phyloP scores from a whole-genome alignment of 2,329 filamentous ascomycete genomes.

The Calonectria pteridis region DNA sequence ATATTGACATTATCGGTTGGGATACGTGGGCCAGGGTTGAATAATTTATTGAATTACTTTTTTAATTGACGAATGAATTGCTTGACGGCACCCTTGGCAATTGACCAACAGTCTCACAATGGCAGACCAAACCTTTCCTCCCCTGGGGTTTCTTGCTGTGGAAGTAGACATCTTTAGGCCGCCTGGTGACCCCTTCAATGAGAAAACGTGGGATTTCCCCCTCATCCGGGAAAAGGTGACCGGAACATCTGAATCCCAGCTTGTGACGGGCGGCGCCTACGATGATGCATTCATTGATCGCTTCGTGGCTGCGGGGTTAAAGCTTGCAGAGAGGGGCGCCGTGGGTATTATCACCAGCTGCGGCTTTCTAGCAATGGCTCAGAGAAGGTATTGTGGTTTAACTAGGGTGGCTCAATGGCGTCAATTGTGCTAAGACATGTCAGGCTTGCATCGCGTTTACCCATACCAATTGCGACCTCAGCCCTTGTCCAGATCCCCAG shows the following conservation, averaged over 20 bases:
- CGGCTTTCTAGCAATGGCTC: conserved; percentile 54
- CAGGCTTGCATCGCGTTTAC: conserved; percentile 47
- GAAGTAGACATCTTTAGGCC: conserved; percentile 50
- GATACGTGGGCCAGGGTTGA: not conserved
- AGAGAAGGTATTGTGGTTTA: conserved; percentile 41
- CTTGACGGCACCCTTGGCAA: not conserved
- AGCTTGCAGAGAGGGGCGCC: conserved; percentile 48
- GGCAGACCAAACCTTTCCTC: conserved; percentile 24
- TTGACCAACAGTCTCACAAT: not conserved
- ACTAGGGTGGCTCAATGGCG: not conserved
- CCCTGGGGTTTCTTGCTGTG: conserved; percentile 52
- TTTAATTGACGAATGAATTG: no score
- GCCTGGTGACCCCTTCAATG: conserved; percentile 52
- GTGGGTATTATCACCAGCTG: conserved; percentile 55
- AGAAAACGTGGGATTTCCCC: conserved; percentile 52
- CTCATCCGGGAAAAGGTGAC: conserved; percentile 50
- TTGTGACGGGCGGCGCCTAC: conserved; percentile 49
- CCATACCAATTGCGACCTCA: conserved; percentile 53
- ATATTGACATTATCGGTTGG: not conserved
- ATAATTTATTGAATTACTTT: not conserved
- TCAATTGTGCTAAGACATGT: not conserved
- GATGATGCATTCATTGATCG: conserved; percentile 49
- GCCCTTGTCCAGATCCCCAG: conserved; percentile 51
- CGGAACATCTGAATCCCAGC: conserved; percentile 43
- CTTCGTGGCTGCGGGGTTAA: conserved; percentile 50